Evolutionary conservation across 2,329 filamentous ascomycete genomes (phyloP).

Genomic region (Lecanicillium sp.): DNA sequence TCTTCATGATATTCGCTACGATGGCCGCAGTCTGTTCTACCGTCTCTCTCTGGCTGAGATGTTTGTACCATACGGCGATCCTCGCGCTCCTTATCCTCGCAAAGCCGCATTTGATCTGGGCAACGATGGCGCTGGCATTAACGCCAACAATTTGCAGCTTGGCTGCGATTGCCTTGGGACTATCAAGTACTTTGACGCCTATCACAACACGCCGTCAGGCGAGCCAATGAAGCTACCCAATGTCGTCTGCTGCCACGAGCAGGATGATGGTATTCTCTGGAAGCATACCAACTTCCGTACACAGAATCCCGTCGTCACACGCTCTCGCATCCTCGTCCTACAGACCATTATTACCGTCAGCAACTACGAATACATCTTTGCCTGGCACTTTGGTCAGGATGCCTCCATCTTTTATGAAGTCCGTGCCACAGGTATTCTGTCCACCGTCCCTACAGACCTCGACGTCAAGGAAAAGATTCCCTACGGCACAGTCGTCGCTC

Average conservation of each 20-base stretch:
- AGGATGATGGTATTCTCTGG: slow-evolving; percentile 47
- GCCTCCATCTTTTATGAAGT: slow-evolving; percentile 31
- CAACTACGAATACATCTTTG: slow-evolving; percentile 50
- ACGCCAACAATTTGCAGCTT: slow-evolving; percentile 55
- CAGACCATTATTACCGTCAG: slow-evolving; percentile 55
- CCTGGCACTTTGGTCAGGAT: slow-evolving; percentile 42
- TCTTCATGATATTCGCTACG: slow-evolving; percentile 58
- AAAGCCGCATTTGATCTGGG: slow-evolving; percentile 64
- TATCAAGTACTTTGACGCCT: slow-evolving; percentile 35
- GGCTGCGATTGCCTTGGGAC: slow-evolving; percentile 59
- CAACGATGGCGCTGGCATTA: slow-evolving; percentile 55
- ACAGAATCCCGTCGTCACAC: slow-evolving; percentile 43
- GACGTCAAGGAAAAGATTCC: slow-evolving; percentile 39
- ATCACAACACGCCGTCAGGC: slow-evolving; percentile 21
- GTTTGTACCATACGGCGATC: slow-evolving; percentile 59
- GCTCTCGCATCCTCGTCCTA: slow-evolving; percentile 48
- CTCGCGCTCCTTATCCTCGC: slow-evolving; percentile 51
- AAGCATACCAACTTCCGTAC: slow-evolving; percentile 55
- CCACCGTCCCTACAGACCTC: slow-evolving; percentile 37
- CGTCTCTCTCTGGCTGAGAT: slow-evolving; percentile 58
- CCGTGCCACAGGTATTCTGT: slow-evolving; percentile 34
- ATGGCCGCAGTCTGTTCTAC: slow-evolving; percentile 55
- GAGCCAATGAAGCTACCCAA: slow-evolving; percentile 24
- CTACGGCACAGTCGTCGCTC: slow-evolving; percentile 53
- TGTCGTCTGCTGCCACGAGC: slow-evolving; percentile 27